These are phyloP conservation scores for Rhizopus delemar DNA, from an alignment of 371 early-diverging fungal species.

Conservation along the genomic window DNA sequence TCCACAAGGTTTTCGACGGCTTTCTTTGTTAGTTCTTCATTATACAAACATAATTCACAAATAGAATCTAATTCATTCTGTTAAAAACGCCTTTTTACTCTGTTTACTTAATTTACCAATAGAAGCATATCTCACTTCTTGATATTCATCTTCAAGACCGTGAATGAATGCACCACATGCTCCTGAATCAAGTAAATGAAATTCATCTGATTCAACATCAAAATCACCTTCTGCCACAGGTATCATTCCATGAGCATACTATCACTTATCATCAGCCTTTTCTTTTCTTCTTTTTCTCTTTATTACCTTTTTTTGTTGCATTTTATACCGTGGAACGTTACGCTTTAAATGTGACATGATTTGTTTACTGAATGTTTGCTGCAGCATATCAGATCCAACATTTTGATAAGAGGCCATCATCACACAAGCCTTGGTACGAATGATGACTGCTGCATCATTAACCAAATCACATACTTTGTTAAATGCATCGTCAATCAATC, in stretches of 20 bases:
- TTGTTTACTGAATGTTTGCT: conserved; percentile 77
- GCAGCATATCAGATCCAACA: conserved; percentile 58
- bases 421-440: conserved; percentile 71
- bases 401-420: conserved; percentile 65
- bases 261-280: not conserved
- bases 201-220: conserved; percentile 66
- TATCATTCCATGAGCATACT: conserved; percentile 29
- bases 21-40: conserved; percentile 61
- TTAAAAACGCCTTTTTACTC: not conserved
- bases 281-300: not conserved
- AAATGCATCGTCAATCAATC: conserved; percentile 78
- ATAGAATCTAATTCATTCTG: conserved; percentile 68
- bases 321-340: conserved; percentile 21
- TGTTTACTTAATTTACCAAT: conserved; percentile 54
- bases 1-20: conserved; percentile 84
- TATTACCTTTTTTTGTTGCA: conserved; percentile 23
- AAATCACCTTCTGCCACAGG: conserved; percentile 69
- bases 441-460: conserved; percentile 67
- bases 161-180: conserved; percentile 91
- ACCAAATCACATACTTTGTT: conserved; percentile 76
- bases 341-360: conserved; percentile 66
- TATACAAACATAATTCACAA: conserved; percentile 67
- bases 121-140: conserved; percentile 82
- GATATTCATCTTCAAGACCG: conserved; percentile 89
- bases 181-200: conserved; percentile 69